A percentile compares a stretch with the other conserved stretches of the same genome.
phyloP scores from a whole-genome alignment of 768 basidiomycete species.

The Psilocybe azurescens region DNA sequence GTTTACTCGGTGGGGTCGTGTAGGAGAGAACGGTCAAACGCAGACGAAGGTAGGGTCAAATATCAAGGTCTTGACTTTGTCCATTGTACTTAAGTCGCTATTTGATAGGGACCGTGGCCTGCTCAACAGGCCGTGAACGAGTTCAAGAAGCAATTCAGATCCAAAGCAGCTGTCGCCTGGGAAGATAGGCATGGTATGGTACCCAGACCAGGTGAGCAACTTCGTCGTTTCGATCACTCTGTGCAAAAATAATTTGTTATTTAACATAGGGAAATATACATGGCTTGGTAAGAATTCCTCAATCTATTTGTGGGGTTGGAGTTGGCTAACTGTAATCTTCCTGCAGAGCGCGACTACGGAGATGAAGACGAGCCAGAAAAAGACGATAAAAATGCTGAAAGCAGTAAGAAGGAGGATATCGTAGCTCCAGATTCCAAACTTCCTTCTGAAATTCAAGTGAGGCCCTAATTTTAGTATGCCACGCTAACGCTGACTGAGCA shows the following conservation, averaged over 20 bases:
- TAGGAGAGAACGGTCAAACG: constrained; percentile 12
- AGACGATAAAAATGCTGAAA: neutral
- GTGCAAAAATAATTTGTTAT: neutral
- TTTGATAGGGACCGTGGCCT: constrained; percentile 8
- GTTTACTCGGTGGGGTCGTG: constrained; percentile 16
- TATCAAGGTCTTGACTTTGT: too few relatives aligned
- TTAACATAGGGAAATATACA: constrained; percentile 11
- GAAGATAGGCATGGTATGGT: constrained; percentile 12
- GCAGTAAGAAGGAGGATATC: neutral
- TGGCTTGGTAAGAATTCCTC: constrained; percentile 5
- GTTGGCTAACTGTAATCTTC: too few relatives aligned
- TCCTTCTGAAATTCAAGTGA: constrained; percentile 11
- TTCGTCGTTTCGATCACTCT: neutral
- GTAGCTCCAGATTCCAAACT: constrained; percentile 4
- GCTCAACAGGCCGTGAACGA: neutral
- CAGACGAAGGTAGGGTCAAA: constrained; percentile 10
- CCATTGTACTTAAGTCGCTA: too few relatives aligned
- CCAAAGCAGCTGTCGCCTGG: constrained; percentile 12
- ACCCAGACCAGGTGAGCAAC: constrained; percentile 8
- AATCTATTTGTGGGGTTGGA: too few relatives aligned
- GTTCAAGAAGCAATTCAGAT: constrained; percentile 18
- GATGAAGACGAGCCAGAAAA: neutral
- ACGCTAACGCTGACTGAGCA: neutral
- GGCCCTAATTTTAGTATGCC: neutral
- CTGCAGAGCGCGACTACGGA: constrained; percentile 12